Conservation (phyloP, 495 filamentous ascomycete species). For the Gamarada debralockiae region DNA sequence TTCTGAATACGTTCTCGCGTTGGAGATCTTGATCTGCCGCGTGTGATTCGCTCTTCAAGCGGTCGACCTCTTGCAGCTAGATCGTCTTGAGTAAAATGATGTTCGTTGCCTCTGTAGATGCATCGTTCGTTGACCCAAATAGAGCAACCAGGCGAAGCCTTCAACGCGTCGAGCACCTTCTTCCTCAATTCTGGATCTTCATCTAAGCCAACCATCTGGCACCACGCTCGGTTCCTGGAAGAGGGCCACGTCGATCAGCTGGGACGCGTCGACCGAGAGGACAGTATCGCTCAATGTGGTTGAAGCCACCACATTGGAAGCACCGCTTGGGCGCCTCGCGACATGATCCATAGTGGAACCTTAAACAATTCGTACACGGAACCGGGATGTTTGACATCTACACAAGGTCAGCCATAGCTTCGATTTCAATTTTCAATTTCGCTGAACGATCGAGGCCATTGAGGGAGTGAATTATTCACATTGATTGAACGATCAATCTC, state of each 20-base stretch:
- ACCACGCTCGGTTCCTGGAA: slow-evolving; percentile 15
- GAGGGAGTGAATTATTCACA: too few species aligned
- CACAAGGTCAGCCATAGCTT: not conserved
- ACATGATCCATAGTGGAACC: slow-evolving; percentile 18
- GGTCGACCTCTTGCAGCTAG: not conserved
- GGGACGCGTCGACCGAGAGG: slow-evolving; percentile 3
- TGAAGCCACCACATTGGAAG: slow-evolving; percentile 1
- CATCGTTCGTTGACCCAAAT: slow-evolving; percentile 11
- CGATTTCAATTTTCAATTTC: not conserved
- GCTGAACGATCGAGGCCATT: not conserved
- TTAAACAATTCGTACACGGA: slow-evolving; percentile 16
- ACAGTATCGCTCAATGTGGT: slow-evolving; percentile 17
- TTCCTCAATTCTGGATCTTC: slow-evolving; percentile 7
- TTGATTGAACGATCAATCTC: too few species aligned
- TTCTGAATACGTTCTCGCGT: not conserved
- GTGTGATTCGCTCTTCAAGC: not conserved
- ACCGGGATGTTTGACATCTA: slow-evolving; percentile 10
- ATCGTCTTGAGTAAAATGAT: not conserved
- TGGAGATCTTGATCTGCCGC: slow-evolving; percentile 8
- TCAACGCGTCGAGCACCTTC: slow-evolving; percentile 10
- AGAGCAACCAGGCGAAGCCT: slow-evolving; percentile 12
- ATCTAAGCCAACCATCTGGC: slow-evolving; percentile 8
- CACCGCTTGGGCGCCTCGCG: slow-evolving; percentile 5
- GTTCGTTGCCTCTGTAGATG: slow-evolving; percentile 14
- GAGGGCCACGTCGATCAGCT: not conserved